phyloP scores from a whole-genome alignment of 129 eudicot genomes.

The Flaveria trinervia region DNA sequence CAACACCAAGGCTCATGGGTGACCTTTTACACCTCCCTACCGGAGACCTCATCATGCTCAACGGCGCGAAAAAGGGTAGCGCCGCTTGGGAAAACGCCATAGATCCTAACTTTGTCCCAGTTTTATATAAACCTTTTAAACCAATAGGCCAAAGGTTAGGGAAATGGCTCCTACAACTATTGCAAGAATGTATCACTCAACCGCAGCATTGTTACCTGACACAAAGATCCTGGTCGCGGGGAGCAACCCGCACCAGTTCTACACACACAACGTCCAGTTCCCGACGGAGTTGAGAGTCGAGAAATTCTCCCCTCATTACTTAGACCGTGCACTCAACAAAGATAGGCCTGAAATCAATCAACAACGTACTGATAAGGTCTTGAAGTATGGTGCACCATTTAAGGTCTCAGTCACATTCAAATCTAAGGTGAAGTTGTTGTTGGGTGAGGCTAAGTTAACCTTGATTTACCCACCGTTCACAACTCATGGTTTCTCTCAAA shows the following conservation, averaged over 20 bases:
- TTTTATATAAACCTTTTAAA: constrained; percentile 52
- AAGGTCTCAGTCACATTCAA: constrained; percentile 20
- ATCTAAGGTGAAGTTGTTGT: background rate
- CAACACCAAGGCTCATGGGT: constrained; percentile 64
- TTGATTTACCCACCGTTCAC: constrained; percentile 72
- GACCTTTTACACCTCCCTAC: constrained; percentile 76
- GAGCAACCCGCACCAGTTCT: constrained; percentile 59
- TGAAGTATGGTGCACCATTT: constrained; percentile 48
- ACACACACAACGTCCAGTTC: constrained; percentile 33
- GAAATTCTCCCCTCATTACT: constrained; percentile 69
- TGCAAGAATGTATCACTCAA: constrained; percentile 84
- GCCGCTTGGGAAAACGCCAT: constrained; percentile 76
- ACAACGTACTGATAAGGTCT: constrained; percentile 3
- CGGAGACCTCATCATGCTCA: constrained; percentile 61
- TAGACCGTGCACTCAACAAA: constrained; percentile 38
- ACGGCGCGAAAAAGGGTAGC: constrained; percentile 69
- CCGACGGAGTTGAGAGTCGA: constrained; percentile 78
- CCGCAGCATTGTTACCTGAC: constrained; percentile 56
- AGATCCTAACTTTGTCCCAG: constrained; percentile 56
- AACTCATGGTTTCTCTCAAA: constrained; percentile 74
- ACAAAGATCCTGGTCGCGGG: constrained; percentile 73
- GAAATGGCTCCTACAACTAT: constrained; percentile 42
- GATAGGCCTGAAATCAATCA: constrained; percentile 35
- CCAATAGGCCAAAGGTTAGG: constrained; percentile 45
- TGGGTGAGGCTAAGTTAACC: constrained; percentile 47